phyloP scores from a whole-genome alignment of 2,329 filamentous ascomycete genomes.

The Dothistroma septosporum region DNA sequence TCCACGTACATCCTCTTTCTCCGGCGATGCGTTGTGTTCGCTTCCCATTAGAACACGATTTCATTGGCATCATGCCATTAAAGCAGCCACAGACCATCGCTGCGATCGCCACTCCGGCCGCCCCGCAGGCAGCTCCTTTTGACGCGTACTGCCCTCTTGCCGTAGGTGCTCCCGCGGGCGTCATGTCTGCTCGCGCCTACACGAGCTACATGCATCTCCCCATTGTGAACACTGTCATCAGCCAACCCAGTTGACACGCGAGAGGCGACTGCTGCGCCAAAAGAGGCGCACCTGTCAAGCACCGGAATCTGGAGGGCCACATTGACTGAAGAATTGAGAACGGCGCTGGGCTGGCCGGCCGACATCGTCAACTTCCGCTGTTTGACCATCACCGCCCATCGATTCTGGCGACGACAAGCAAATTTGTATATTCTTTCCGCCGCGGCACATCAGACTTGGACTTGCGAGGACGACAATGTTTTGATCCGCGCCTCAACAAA shows the following conservation, averaged over 20 bases:
- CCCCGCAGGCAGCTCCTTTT: background rate
- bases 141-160: background rate
- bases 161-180: background rate
- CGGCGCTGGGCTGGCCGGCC: too few relatives aligned
- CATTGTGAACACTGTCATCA: background rate
- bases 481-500: background rate
- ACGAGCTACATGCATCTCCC: background rate
- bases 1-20: too few relatives aligned
- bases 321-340: background rate
- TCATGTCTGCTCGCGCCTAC: background rate
- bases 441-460: background rate
- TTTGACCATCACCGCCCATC: too few relatives aligned
- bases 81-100: background rate
- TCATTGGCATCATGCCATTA: background rate
- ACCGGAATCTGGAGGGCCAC: background rate
- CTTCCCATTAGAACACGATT: too few relatives aligned
- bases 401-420: background rate
- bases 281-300: background rate
- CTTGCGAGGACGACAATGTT: background rate
- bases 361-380: too few relatives aligned
- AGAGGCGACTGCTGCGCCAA: background rate
- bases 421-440: background rate
- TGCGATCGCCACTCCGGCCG: background rate
- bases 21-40: too few relatives aligned
- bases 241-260: background rate